Base-by-base conservation (phyloP, 306 rosid species). In the Abrus pulchellus region DNA sequence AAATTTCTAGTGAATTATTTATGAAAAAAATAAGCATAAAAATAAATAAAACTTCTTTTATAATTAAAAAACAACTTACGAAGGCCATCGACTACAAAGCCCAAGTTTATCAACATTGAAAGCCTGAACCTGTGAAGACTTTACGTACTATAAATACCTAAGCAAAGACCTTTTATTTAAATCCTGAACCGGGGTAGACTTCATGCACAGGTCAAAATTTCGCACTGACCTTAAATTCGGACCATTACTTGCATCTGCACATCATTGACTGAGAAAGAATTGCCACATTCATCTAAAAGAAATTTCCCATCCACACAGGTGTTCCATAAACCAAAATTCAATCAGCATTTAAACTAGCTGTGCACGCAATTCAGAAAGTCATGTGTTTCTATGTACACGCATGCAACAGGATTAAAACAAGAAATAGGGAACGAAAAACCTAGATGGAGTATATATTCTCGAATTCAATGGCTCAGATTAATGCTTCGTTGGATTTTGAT, bases 311-410 rank as follows among this genome's bases (percentile, higher is more conserved):
- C 12, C 12, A 74, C 71, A 72, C 29, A 12, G 55, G 55, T 13
- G 27, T 43, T 83, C 59, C 57, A 82, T 48, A 79, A 20, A 75
- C 56, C 59, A 66, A 69, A 60, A 43, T 56, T 27, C 74, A 66
- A 55, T 50, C 55, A 57, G 30, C 63, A 59, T 32, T 59, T 69
- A 36, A 68, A 49, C 76, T 57, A 60, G 73, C 61, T 40, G 60
- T n/a, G 64, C 75, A 52, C 47, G 82, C 63, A 68, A 76, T 78
- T 68, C 63, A 72, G 81, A 78, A 65, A 72, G 80, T 64, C 48
- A 76, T 12, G n/a, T 38, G 60, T 10, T 76, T 76, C 54, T 85
- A 90, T 88, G 47, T 84, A 92, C 92, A 83, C 13, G 75, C 83
- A 82, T 54, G 68, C 84, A 55, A 52, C 60, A 4, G 76, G 71